These are phyloP conservation scores for Boletus barrowsii DNA, from an alignment of 768 basidiomycete genomes.

Conservation along the genomic window DNA sequence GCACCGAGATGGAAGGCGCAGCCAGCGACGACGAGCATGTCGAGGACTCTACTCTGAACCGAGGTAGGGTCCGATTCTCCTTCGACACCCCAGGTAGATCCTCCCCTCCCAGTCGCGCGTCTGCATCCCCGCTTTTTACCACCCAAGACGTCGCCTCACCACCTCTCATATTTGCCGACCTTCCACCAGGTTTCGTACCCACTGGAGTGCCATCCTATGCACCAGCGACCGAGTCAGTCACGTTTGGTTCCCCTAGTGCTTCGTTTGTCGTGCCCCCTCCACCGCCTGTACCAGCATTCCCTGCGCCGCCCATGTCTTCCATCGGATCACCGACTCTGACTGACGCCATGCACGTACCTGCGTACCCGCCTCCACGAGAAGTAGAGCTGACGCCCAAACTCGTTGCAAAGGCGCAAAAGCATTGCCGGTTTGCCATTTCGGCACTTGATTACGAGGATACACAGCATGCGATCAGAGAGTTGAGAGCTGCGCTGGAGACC, in stretches of 20 bases:
- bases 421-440: conserved; percentile 89
- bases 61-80: conserved; percentile 18
- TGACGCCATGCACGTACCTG: conserved; percentile 10
- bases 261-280: conserved; percentile 6
- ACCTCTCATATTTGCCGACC: conserved; percentile 15
- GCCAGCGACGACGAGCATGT: conserved; percentile 27
- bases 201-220: conserved; percentile 19
- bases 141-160: conserved; percentile 14
- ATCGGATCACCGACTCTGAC: neutral
- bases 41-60: conserved; percentile 15
- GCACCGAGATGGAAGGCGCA: conserved; percentile 41
- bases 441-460: conserved; percentile 95
- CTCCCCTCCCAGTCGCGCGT: conserved; percentile 9
- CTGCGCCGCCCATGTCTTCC: conserved; percentile 1
- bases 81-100: conserved; percentile 12
- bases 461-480: conserved; percentile 80
- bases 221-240: conserved; percentile 7
- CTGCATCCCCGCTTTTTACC: conserved; percentile 11
- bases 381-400: conserved; percentile 58
- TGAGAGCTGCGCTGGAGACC: conserved; percentile 68
- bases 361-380: conserved; percentile 21
- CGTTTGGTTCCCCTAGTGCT: conserved; percentile 9
- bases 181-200: conserved; percentile 31
- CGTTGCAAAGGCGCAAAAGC: conserved; percentile 81
- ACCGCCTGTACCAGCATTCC: conserved; percentile 16